These are phyloP conservation scores for Apiotrichum laibachii DNA, from an alignment of 1,284 basidiomycete genomes.

Conservation along the genomic window DNA sequence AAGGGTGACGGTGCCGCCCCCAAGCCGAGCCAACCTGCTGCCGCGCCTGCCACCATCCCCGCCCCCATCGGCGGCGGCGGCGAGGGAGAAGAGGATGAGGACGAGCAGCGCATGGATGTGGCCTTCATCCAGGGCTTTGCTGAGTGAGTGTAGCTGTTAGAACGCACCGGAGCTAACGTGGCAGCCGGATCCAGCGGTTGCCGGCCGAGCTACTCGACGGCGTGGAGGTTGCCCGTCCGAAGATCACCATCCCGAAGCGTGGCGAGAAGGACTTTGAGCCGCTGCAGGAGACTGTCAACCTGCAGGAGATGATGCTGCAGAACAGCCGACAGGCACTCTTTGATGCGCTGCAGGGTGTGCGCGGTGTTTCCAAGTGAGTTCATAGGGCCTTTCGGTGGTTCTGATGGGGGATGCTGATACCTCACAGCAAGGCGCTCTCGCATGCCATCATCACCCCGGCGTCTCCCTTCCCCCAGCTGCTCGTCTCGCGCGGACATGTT, in stretches of 20 bases:
- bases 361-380: constrained; percentile 69
- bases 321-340: constrained; percentile 80
- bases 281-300: constrained; percentile 60
- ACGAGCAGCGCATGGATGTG: constrained; percentile 34
- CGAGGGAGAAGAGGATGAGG: constrained; percentile 30
- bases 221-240: constrained; percentile 19
- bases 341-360: constrained; percentile 67
- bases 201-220: constrained; percentile 26
- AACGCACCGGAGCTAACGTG: not conserved
- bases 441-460: constrained; percentile 44
- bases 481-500: constrained; percentile 69
- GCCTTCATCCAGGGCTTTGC: constrained; percentile 38
- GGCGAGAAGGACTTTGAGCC: constrained; percentile 98
- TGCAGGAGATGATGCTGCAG: constrained; percentile 69
- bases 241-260: constrained; percentile 72
- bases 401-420: too few species aligned
- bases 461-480: constrained; percentile 58
- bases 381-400: not conserved
- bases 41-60: too few species aligned
- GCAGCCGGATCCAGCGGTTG: constrained; percentile 43
- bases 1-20: too few species aligned
- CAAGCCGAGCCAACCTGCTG: too few species aligned
- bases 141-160: constrained; percentile 20
- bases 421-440: constrained; percentile 48
- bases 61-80: not conserved